A percentile compares a stretch with the other conserved stretches of the same genome.
Conservation (phyloP, 2,329 filamentous ascomycete species). For the Cytospora paraplurivora region DNA sequence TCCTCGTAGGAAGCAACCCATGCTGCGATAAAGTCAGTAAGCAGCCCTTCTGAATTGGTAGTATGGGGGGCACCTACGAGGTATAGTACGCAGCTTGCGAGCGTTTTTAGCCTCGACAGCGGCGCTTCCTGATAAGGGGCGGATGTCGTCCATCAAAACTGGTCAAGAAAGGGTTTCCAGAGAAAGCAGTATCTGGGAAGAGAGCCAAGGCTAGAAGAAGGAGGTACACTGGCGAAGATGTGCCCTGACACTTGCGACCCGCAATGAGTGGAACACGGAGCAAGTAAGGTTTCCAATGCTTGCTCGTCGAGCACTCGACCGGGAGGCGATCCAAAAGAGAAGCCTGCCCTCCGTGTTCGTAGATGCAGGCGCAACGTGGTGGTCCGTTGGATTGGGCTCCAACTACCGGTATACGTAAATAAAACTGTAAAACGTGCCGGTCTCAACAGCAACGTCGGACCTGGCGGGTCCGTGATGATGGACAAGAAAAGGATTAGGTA, state of each 20-base stretch:
- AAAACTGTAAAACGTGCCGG: not conserved
- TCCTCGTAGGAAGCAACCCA: constrained; percentile 54
- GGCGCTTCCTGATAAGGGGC: constrained; percentile 26
- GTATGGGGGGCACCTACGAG: constrained; percentile 33
- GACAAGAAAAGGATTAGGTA: constrained; percentile 10
- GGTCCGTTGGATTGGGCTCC: not conserved
- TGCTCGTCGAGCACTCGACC: constrained; percentile 6
- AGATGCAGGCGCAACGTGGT: not conserved
- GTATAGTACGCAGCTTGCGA: constrained; percentile 37
- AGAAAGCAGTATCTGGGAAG: not conserved
- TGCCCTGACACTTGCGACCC: constrained; percentile 4
- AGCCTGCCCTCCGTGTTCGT: not conserved
- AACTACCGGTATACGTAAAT: not conserved
- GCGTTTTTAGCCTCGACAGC: constrained; percentile 27
- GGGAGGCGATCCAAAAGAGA: not conserved
- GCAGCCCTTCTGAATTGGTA: not conserved
- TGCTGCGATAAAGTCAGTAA: constrained; percentile 39
- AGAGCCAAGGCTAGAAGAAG: constrained; percentile 6
- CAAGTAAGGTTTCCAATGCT: constrained; percentile 10
- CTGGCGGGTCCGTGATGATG: not conserved
- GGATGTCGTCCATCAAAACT: constrained; percentile 23
- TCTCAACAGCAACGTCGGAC: constrained; percentile 5
- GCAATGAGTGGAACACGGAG: constrained; percentile 26
- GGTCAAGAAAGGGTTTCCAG: constrained; percentile 13
- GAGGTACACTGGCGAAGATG: not conserved